phyloP scores from a whole-genome alignment of 805 yeast species.

The Cyberlindnera veronae region DNA sequence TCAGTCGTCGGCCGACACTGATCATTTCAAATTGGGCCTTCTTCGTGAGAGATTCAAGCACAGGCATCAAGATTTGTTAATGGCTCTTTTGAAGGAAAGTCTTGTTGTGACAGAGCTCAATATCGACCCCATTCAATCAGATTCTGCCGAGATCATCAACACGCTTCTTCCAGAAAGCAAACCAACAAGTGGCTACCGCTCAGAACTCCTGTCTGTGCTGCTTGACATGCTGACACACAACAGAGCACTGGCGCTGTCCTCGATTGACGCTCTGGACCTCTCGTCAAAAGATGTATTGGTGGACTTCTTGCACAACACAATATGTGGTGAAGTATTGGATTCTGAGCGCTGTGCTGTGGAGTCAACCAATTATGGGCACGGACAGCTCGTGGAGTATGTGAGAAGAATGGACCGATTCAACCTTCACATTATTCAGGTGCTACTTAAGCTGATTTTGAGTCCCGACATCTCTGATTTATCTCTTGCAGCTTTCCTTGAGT shows the following conservation, averaged over 20 bases:
- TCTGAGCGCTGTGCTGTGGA: slow-evolving; percentile 1
- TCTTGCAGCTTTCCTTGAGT: slow-evolving; percentile 11
- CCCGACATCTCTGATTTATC: slow-evolving; percentile 11
- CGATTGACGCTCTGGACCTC: slow-evolving; percentile 6
- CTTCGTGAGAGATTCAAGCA: slow-evolving; percentile 22
- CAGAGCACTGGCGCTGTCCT: slow-evolving; percentile 3
- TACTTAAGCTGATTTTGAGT: slow-evolving; percentile 31
- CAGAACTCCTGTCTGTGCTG: slow-evolving; percentile 19
- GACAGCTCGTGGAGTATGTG: slow-evolving; percentile 20
- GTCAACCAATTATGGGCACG: neutral
- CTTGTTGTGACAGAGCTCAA: slow-evolving; percentile 14
- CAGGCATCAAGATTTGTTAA: slow-evolving; percentile 16
- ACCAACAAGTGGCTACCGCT: slow-evolving; percentile 8
- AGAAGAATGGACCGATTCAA: slow-evolving; percentile 36
- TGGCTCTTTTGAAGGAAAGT: slow-evolving; percentile 17
- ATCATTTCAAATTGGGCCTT: slow-evolving; percentile 21
- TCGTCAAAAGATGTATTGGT: neutral
- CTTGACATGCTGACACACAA: slow-evolving; percentile 19
- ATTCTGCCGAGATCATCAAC: slow-evolving; percentile 25
- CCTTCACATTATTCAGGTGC: slow-evolving; percentile 39
- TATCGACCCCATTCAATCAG: slow-evolving; percentile 22
- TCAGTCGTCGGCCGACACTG: slow-evolving; percentile 13
- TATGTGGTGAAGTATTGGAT: slow-evolving; percentile 3
- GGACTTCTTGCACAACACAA: slow-evolving; percentile 1
- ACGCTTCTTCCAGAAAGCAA: slow-evolving; percentile 20